Evolutionary conservation across 2,329 filamentous ascomycete species (phyloP).

Genomic region (Davidsoniella australis): DNA sequence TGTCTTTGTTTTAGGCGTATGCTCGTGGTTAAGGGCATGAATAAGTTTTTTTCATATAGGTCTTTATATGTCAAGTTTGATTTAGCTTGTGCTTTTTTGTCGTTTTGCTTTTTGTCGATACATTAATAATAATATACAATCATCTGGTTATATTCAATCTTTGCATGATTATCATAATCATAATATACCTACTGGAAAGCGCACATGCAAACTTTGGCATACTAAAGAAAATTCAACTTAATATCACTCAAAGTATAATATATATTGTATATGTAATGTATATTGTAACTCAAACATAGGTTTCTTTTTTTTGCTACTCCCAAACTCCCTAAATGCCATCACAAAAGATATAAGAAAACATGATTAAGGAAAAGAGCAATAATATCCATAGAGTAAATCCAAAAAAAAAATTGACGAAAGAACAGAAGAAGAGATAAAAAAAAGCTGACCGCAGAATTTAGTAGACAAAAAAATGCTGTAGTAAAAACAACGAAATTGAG

Average conservation of each 20-base stretch:
- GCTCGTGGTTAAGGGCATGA: slow-evolving; percentile 26
- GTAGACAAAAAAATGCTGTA: background rate
- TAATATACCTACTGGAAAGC: no score
- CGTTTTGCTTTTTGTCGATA: background rate
- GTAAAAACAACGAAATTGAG: background rate
- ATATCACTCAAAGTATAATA: no score
- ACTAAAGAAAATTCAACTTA: no score
- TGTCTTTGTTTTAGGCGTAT: slow-evolving; percentile 55
- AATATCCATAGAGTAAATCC: slow-evolving; percentile 1
- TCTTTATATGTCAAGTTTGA: background rate
- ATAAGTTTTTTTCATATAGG: background rate
- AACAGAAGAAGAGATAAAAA: slow-evolving; percentile 1
- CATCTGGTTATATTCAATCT: background rate
- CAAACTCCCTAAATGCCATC: slow-evolving; percentile 7
- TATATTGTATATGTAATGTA: background rate
- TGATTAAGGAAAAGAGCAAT: slow-evolving; percentile 1
- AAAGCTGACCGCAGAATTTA: background rate
- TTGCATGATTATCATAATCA: no score
- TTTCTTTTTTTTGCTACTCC: slow-evolving; percentile 3
- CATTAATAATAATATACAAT: background rate
- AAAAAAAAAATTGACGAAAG: background rate
- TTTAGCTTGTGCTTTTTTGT: background rate
- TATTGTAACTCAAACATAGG: background rate
- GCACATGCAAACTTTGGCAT: no score
- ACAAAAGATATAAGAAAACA: slow-evolving; percentile 1